Conservation (phyloP, 2,329 filamentous ascomycete genomes). For the Cladosporium phlei region DNA sequence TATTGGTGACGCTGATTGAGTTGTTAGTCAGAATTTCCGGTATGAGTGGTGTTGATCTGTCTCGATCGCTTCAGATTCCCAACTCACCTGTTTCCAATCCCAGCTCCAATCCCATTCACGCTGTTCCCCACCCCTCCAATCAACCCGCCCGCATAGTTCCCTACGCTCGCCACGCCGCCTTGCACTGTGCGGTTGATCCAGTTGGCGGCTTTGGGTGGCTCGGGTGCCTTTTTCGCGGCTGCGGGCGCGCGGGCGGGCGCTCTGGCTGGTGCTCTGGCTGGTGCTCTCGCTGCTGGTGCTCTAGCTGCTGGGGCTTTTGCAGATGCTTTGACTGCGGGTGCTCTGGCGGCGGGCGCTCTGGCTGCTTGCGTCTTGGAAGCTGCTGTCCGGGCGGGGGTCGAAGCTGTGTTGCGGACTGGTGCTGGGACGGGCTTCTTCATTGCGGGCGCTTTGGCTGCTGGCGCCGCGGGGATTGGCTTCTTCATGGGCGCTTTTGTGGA, state of each 20-base stretch:
- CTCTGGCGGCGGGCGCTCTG: conserved; percentile 16
- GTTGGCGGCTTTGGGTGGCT: conserved; percentile 29
- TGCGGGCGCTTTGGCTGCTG: neutral
- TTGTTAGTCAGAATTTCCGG: neutral
- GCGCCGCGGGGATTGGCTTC: conserved; percentile 10
- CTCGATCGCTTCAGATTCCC: neutral
- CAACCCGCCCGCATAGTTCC: conserved; percentile 41
- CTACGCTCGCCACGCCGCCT: conserved; percentile 39
- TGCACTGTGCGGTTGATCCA: conserved; percentile 45
- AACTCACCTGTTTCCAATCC: conserved; percentile 38
- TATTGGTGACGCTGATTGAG: conserved; percentile 37
- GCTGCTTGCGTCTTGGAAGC: conserved; percentile 14
- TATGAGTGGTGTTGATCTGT: neutral
- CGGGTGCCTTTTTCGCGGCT: conserved; percentile 4
- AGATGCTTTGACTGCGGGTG: conserved; percentile 13
- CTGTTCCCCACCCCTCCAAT: conserved; percentile 42
- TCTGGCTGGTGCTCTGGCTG: neutral
- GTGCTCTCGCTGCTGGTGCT: conserved; percentile 6
- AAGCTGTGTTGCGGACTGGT: neutral
- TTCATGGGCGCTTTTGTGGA: conserved; percentile 14
- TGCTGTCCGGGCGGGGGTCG: conserved; percentile 3
- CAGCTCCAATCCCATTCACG: conserved; percentile 44
- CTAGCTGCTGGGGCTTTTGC: conserved; percentile 3
- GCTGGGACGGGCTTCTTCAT: conserved; percentile 14
- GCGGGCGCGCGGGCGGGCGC: conserved; percentile 9